Conservation (phyloP, 2,329 filamentous ascomycete species). For the Amauroascus niger region DNA sequence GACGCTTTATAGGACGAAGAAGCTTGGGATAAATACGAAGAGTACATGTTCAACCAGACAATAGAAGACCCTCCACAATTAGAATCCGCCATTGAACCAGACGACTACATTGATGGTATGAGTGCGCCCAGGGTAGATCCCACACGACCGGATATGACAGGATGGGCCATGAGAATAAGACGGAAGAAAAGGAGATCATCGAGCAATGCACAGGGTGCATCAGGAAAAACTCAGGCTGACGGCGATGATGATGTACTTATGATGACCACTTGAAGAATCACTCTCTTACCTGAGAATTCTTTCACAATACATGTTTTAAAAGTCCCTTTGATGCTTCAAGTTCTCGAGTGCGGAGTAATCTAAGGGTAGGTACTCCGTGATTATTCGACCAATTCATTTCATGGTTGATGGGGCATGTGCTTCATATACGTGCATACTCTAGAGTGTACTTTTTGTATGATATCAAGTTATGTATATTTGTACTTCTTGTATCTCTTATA, state of each 20-base stretch:
- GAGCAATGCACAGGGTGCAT: conserved; percentile 10
- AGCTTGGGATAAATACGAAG: conserved; percentile 66
- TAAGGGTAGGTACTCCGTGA: too few species aligned
- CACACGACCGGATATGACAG: conserved; percentile 35
- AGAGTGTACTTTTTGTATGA: too few species aligned
- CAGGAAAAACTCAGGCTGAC: conserved; percentile 18
- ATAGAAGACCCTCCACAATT: conserved; percentile 40
- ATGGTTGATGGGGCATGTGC: too few species aligned
- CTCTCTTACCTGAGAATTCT: too few species aligned
- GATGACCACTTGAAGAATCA: not conserved
- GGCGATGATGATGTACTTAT: conserved; percentile 1
- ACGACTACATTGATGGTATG: conserved; percentile 54
- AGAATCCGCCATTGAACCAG: conserved; percentile 46
- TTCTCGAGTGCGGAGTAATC: too few species aligned
- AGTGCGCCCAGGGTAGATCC: conserved; percentile 46
- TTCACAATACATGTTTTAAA: too few species aligned
- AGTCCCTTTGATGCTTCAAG: too few species aligned
- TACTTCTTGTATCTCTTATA: too few species aligned
- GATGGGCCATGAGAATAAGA: conserved; percentile 39
- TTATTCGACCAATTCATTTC: too few species aligned
- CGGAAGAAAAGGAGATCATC: conserved; percentile 28
- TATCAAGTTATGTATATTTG: too few species aligned
- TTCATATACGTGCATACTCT: too few species aligned
- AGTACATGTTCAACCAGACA: conserved; percentile 54
- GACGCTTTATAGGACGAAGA: conserved; percentile 43